Base-by-base conservation (phyloP, 441 rosid genomes). In the Erodium texanum region DNA sequence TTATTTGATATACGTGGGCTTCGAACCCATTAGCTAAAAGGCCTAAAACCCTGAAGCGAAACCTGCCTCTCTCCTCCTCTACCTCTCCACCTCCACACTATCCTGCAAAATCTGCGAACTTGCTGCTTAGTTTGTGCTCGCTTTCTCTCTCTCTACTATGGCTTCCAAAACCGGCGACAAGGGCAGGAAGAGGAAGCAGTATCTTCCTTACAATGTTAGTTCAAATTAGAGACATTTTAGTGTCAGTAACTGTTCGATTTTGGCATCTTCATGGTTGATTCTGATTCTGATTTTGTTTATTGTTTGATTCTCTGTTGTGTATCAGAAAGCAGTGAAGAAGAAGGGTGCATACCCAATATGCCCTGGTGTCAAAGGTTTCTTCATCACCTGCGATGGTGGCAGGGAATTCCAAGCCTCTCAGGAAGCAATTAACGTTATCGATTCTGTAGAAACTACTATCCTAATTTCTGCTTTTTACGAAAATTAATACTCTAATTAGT, bases 301-400 rank as follows among this genome's bases (percentile, higher is more conserved):
- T 9, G 48, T 43, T 38, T 38, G 6, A 5, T 32, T 32, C 36
- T 32, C 36, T 32, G 2, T 43, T 43, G 50, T 43, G 50, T 12
- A 43, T 43, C 50, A 43, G 50, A 43, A 43, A 43, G 50, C 50
- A 3, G 50, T 43, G 50, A 43, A 43, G 50, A 43, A 43, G 50
- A 43, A 43, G 50, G 50, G 50, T 43, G 50, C 50, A n/a, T 43
- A 43, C 50, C 50, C 50, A 43, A 11, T 43, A 14, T 43, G 50
- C 50, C 50, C 50, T 1, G 50, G 50, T 11, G 50, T 43, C 50
- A 43, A 43, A 43, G 50, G 50, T 3, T 43, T 43, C 15, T 43
- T 43, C 50, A 43, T 43, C n/a, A 43, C 50, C n/a, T 43, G 50
- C 50, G 50, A 43, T 43, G 50, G 50, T 43, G 50, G 50, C 50